These are phyloP conservation scores for Endoconidiophora polonica DNA, from an alignment of 2,329 filamentous ascomycete genomes.

Conservation along the genomic window DNA sequence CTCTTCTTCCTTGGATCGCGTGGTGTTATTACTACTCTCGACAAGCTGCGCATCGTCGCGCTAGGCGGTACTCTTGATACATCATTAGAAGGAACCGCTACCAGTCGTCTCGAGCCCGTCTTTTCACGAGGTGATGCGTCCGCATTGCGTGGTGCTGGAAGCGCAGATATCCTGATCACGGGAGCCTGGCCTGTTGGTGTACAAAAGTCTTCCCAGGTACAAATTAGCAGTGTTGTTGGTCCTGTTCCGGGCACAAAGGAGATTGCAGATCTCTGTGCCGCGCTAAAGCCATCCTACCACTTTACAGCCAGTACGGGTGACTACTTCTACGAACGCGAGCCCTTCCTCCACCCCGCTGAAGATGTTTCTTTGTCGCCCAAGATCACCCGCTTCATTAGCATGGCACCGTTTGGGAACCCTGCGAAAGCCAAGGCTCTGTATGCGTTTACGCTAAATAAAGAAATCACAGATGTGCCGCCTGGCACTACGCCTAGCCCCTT, in stretches of 20 bases:
- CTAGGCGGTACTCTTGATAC: constrained; percentile 60
- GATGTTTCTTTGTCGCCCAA: constrained; percentile 22
- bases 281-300: constrained; percentile 83
- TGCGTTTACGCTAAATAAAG: constrained; percentile 45
- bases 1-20: constrained; percentile 79
- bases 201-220: constrained; percentile 48
- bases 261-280: constrained; percentile 60
- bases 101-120: constrained; percentile 58
- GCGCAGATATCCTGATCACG: constrained; percentile 75
- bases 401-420: constrained; percentile 61
- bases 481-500: constrained; percentile 69
- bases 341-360: constrained; percentile 53
- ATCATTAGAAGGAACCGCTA: constrained; percentile 44
- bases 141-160: constrained; percentile 56
- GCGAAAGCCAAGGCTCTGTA: constrained; percentile 69
- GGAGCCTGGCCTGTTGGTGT: constrained; percentile 69
- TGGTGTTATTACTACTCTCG: constrained; percentile 72
- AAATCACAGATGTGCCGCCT: constrained; percentile 36
- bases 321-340: constrained; percentile 79
- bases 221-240: constrained; percentile 21
- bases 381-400: constrained; percentile 77
- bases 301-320: constrained; percentile 49
- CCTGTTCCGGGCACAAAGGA: constrained; percentile 34
- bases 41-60: constrained; percentile 74
- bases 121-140: constrained; percentile 66